Conservation (phyloP, 2,329 filamentous ascomycete genomes). For the Paecilomyces dactylethromorphus region DNA sequence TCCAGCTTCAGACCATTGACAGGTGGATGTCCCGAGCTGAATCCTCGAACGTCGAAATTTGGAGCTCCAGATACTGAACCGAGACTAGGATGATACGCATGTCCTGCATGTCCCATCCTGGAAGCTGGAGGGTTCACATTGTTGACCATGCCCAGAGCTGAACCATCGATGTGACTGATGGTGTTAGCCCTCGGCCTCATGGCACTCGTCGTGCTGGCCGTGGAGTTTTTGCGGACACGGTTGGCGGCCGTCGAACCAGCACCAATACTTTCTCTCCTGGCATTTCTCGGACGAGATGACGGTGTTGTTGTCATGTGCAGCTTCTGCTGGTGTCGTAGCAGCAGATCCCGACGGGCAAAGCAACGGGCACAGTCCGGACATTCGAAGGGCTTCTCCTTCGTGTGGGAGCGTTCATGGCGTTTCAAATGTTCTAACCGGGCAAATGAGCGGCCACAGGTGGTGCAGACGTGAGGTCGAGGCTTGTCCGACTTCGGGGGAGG, state of each 20-base stretch:
- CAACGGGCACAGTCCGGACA: conserved; percentile 91
- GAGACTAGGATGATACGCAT: conserved; percentile 70
- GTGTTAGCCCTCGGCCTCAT: conserved; percentile 93
- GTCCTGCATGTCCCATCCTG: conserved; percentile 28
- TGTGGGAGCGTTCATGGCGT: conserved; percentile 94
- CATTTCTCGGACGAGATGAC: conserved; percentile 74
- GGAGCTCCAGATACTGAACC: conserved; percentile 52
- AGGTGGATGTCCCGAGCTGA: conserved; percentile 47
- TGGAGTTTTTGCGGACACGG: conserved; percentile 86
- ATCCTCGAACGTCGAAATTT: conserved; percentile 62
- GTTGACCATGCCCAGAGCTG: conserved; percentile 59
- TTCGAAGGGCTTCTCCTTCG: conserved; percentile 98
- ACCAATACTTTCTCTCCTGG: conserved; percentile 78
- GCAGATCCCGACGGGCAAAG: conserved; percentile 86
- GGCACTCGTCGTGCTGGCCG: conserved; percentile 54
- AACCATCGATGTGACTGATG: conserved; percentile 83
- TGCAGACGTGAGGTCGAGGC: conserved; percentile 88
- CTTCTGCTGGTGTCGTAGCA: conserved; percentile 96
- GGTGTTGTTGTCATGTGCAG: conserved; percentile 89
- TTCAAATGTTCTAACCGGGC: conserved; percentile 94
- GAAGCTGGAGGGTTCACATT: conserved; percentile 19
- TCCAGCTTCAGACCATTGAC: conserved; percentile 73
- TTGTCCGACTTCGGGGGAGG: conserved; percentile 95
- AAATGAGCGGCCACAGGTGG: conserved; percentile 85
- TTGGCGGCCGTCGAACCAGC: conserved; percentile 60